phyloP scores from a whole-genome alignment of 2,329 filamentous ascomycete species.

The Pseudomassariella vexata region DNA sequence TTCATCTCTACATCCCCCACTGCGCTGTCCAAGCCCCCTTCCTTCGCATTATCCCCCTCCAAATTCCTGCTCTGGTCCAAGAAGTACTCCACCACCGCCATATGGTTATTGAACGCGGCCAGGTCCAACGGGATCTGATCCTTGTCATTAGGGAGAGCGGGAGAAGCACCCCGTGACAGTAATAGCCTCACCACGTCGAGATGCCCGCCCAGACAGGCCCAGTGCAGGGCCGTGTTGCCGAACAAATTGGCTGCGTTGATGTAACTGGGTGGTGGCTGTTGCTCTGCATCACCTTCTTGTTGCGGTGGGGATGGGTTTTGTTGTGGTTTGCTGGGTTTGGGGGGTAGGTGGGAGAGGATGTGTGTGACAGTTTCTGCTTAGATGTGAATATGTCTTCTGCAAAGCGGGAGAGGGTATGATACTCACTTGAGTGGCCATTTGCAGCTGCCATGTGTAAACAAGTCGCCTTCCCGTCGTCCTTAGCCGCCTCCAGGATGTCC shows the following conservation, averaged over 20 bases:
- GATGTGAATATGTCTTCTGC: constrained; percentile 3
- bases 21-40: constrained; percentile 31
- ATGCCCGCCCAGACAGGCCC: constrained; percentile 88
- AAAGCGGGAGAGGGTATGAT: constrained; percentile 7
- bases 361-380: constrained; percentile 36
- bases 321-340: no score
- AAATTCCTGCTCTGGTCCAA: constrained; percentile 40
- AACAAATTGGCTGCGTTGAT: constrained; percentile 69
- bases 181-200: constrained; percentile 73
- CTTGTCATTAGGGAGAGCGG: constrained; percentile 72
- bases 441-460: constrained; percentile 88
- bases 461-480: constrained; percentile 72
- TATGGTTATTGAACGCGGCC: constrained; percentile 65
- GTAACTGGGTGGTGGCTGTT: no score
- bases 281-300: no score
- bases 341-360: constrained; percentile 35
- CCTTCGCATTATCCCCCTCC: constrained; percentile 40
- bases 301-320: no score
- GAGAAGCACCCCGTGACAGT: constrained; percentile 69
- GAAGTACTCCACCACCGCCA: constrained; percentile 58
- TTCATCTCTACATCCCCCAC: constrained; percentile 25
- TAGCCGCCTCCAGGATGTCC: constrained; percentile 64
- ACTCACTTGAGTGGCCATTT: constrained; percentile 76
- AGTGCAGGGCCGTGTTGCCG: constrained; percentile 89
- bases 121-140: constrained; percentile 77